A percentile compares a stretch with the other conserved stretches of the same genome.
Conservation (phyloP, 164 flowering plant genomes). For the Piper longum region DNA sequence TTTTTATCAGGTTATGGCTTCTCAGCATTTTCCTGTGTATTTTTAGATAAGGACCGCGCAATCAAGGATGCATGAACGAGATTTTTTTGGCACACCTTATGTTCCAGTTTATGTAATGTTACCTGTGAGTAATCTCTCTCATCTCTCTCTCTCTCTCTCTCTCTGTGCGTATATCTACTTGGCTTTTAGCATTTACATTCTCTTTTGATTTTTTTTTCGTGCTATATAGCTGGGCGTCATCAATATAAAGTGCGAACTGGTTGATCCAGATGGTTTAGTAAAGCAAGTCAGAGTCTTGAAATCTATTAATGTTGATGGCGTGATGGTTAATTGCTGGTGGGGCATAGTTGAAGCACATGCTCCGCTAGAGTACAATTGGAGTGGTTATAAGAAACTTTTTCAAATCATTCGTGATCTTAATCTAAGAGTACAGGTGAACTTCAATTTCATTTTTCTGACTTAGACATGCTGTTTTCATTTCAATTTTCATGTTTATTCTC, state of each 20-base stretch:
- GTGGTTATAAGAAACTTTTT: constrained; percentile 63
- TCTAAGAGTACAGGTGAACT: constrained; percentile 54
- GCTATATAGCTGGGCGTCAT: constrained; percentile 58
- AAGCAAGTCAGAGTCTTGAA: constrained; percentile 67
- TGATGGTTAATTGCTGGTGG: constrained; percentile 94
- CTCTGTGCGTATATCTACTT: neutral
- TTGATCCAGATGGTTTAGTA: constrained; percentile 67
- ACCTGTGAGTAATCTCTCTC: constrained; percentile 6
- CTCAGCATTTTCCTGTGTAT: neutral
- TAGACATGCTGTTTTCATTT: neutral
- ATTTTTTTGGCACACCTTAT: constrained; percentile 10
- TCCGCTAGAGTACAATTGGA: constrained; percentile 76
- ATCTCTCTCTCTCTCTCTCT: too few relatives aligned
- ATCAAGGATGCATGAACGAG: constrained; percentile 8
- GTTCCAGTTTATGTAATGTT: constrained; percentile 13
- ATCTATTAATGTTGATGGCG: constrained; percentile 66
- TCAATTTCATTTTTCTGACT: neutral
- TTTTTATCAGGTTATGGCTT: neutral
- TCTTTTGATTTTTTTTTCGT: neutral
- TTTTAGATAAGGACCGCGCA: constrained; percentile 14
- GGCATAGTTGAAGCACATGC: constrained; percentile 76
- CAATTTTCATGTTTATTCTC: too few relatives aligned
- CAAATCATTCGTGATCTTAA: constrained; percentile 68
- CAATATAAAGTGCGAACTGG: constrained; percentile 69
- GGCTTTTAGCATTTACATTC: neutral